Evolutionary conservation across 2,329 filamentous ascomycete genomes (phyloP), one percentile per base, ranked within the genome.

Genomic region (Aureobasidium namibiae): DNA sequence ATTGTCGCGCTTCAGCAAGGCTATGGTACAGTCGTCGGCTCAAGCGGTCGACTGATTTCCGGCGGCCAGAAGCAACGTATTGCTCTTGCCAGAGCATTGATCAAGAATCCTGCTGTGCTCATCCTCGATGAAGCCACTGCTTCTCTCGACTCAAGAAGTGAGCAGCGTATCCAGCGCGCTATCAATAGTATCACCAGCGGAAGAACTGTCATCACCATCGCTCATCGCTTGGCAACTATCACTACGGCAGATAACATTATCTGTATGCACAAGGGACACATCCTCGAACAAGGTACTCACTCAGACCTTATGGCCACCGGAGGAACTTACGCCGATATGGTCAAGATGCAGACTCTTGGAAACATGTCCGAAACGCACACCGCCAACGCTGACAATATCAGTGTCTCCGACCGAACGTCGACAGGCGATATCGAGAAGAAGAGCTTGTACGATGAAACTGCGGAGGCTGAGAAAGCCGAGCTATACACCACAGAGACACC

Each of bases 1-100:
- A 85, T 89, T 64, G 72, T 75, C 60, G 71, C 77, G 1, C 72
- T 89, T 16, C 84, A 85, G 0, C 73, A 86, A 16, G 84, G 85
- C 0, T 89, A 88, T 67, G 73, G 85, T 16, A 88, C 85, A 0
- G 66, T 69, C 23, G 70, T 70, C 56, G 73, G 73, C 7, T 63
- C 67, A 18, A 70, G 67, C 39, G 73, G 72, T 9, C 70, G 67
- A 18, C 68, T 72, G 53, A 61, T 75, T 16, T 74, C 71, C 45
- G 72, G 72, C 41, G 72, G 72, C 7, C 73, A 75, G 50, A 67
- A 69, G 26, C 73, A 75, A 60, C 68, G 72, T 9, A 62, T 75
- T 1, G 70, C 71, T 1, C 72, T 75, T 49, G 73, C 73, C 2
- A 67, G 73, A 45, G 72, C 72, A 7, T 66, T 75, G 13, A 65